Conservation (phyloP, 228 moss, liverwort and hornwort species). For the Sphagnum fallax region DNA sequence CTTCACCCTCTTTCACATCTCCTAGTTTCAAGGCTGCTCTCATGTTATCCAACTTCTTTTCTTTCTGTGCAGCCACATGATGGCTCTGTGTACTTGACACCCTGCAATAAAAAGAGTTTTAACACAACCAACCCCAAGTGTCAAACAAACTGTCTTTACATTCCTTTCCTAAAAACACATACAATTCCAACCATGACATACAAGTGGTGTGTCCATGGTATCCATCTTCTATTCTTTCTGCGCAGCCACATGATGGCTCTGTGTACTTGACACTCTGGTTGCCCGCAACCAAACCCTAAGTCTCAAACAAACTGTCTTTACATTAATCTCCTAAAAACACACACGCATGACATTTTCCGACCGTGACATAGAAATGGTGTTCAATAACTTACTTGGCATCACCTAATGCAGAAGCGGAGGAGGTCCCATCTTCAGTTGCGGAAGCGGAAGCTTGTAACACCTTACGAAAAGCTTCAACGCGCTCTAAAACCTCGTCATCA, state of each 20-base stretch:
- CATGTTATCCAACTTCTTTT: slow-evolving; percentile 89
- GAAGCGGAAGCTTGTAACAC: slow-evolving; percentile 46
- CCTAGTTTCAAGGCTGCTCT: slow-evolving; percentile 74
- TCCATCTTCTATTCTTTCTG: slow-evolving; percentile 91
- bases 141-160: too few relatives aligned
- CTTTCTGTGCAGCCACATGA: slow-evolving; percentile 95
- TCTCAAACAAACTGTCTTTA: too few relatives aligned
- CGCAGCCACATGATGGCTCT: slow-evolving; percentile 95
- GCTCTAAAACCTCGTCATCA: slow-evolving; percentile 74
- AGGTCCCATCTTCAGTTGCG: too few relatives aligned
- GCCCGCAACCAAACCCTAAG: too few relatives aligned
- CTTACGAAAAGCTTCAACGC: slow-evolving; percentile 63
- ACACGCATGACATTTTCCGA: too few relatives aligned
- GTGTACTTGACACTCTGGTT: slow-evolving; percentile 57
- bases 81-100: slow-evolving; percentile 79
- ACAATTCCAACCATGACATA: too few relatives aligned
- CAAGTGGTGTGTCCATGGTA: slow-evolving; percentile 76
- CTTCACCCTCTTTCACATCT: slow-evolving; percentile 93
- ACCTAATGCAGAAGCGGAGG: too few relatives aligned
- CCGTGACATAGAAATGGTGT: slow-evolving; percentile 27
- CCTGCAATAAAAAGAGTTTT: slow-evolving; percentile 15
- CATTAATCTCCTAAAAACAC: too few relatives aligned
- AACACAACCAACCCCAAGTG: too few relatives aligned
- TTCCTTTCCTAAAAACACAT: too few relatives aligned
- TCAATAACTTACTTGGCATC: too few relatives aligned